phyloP scores from a whole-genome alignment of 768 basidiomycete genomes.

The Mycena belliarum region DNA sequence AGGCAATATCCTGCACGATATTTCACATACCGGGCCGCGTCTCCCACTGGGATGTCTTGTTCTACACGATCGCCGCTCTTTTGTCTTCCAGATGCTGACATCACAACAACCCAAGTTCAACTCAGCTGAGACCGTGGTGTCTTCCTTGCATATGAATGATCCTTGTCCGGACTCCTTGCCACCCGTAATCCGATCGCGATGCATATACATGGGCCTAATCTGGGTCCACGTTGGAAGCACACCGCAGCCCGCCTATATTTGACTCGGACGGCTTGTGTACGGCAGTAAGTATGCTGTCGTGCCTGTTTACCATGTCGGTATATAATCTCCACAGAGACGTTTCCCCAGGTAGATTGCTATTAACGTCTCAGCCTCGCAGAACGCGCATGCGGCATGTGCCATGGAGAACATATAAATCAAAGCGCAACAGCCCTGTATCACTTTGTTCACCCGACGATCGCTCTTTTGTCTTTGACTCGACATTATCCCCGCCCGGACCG shows the following conservation, averaged over 20 bases:
- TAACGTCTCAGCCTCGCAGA: conserved; percentile 13
- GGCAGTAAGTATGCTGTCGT: conserved; percentile 9
- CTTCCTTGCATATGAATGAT: too few species aligned
- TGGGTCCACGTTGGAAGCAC: conserved; percentile 6
- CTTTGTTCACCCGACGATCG: not conserved
- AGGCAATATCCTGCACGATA: too few species aligned
- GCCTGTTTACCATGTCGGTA: not conserved
- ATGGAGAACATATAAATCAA: conserved; percentile 13
- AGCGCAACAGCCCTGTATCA: not conserved
- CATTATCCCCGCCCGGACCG: conserved; percentile 15
- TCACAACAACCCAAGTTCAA: too few species aligned
- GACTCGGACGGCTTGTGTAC: too few species aligned
- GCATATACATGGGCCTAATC: too few species aligned
- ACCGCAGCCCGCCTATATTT: conserved; percentile 3
- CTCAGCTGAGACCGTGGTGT: too few species aligned
- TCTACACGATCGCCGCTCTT: too few species aligned
- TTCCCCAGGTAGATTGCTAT: not conserved
- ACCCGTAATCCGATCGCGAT: too few species aligned
- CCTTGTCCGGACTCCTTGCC: too few species aligned
- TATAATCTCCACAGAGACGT: not conserved
- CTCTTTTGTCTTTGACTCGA: conserved; percentile 13
- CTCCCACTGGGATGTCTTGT: too few species aligned
- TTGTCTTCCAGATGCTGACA: too few species aligned
- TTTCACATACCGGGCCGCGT: too few species aligned
- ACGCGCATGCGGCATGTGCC: conserved; percentile 9